phyloP scores from a whole-genome alignment of 2,329 filamentous ascomycete genomes.

The Didymella pomorum region DNA sequence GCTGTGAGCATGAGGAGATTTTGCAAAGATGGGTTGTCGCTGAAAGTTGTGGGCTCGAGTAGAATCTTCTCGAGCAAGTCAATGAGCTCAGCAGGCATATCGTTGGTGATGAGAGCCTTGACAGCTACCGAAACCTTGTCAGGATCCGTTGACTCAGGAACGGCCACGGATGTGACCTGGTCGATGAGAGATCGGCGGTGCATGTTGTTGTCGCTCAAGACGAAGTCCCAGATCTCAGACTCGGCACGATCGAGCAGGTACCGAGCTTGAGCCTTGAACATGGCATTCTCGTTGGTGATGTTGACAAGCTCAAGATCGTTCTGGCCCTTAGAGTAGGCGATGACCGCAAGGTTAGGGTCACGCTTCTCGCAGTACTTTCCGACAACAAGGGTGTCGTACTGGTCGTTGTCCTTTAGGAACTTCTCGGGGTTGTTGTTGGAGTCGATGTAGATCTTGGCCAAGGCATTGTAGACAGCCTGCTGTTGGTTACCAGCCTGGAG shows the following conservation, averaged over 20 bases:
- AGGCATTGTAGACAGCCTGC: slow-evolving; percentile 94
- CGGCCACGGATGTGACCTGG: slow-evolving; percentile 94
- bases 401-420: slow-evolving; percentile 96
- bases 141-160: slow-evolving; percentile 77
- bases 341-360: slow-evolving; percentile 93
- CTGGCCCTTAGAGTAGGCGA: slow-evolving; percentile 94
- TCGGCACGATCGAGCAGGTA: slow-evolving; percentile 94
- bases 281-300: slow-evolving; percentile 99
- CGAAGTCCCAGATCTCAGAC: slow-evolving; percentile 90
- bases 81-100: slow-evolving; percentile 92
- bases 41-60: slow-evolving; percentile 98
- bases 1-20: slow-evolving; percentile 97
- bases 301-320: slow-evolving; percentile 97
- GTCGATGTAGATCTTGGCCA: slow-evolving; percentile 99
- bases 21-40: slow-evolving; percentile 94
- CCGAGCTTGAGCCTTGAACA: slow-evolving; percentile 97
- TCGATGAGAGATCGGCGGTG: slow-evolving; percentile 93
- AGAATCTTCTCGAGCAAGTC: slow-evolving; percentile 99
- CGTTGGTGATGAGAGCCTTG: slow-evolving; percentile 87
- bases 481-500: slow-evolving; percentile 91
- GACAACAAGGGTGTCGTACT: slow-evolving; percentile 90
- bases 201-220: slow-evolving; percentile 93
- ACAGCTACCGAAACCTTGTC: slow-evolving; percentile 95
- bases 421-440: slow-evolving; percentile 97
- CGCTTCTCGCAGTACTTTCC: slow-evolving; percentile 99